Base-by-base conservation (phyloP, 345 rosid species). In the Pistacia vera region DNA sequence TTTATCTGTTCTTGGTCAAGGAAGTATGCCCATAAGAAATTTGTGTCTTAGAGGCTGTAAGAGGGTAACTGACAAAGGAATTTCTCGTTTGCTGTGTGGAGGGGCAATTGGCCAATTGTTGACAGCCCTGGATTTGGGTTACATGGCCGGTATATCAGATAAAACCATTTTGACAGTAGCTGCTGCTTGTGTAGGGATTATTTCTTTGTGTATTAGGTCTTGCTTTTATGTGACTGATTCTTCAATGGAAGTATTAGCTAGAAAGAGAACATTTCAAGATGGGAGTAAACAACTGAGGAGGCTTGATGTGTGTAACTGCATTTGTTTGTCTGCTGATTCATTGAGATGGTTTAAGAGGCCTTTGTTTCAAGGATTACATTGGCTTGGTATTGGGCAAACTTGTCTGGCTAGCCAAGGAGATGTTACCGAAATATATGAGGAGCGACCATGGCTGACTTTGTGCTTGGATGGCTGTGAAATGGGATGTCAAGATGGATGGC, bases 401-500 rank as follows among this genome's bases (percentile, higher is more conserved):
- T 61, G 72, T 14, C 38, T 86, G 30, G 82, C 79, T 57, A 74
- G 81, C 35, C 70, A 82, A 36, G 81, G 77, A 60, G 80, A 82
- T 5, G 78, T 82, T 11, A 51, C 68, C 16, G n/a, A 70, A 46
- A 75, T 86, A 30, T 66, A 71, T 2, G 38, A 60, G 63, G 83
- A 86, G 57, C 80, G 91, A 17, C 91, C 91, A 41, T 90, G 91
- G 92, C 78, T 91, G 66, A 88, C 92, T 1, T 2, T 91, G 62
- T 90, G 97, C 60, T 74, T 78, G 16, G 86, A 81, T 75, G 92
- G 94, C 61, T 91, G 97, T 71, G 94, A 90, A 83, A 86, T 90
- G 78, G 91, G 92, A 77, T 92, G 89, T 77, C 82, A 71, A 75
- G 91, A 86, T 80, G 90, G 92, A 68, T 91, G 93, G 96, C 85